Evolutionary conservation across 2,329 filamentous ascomycete genomes (phyloP).

Genomic region (Sclerotinia sclerotiorum): DNA sequence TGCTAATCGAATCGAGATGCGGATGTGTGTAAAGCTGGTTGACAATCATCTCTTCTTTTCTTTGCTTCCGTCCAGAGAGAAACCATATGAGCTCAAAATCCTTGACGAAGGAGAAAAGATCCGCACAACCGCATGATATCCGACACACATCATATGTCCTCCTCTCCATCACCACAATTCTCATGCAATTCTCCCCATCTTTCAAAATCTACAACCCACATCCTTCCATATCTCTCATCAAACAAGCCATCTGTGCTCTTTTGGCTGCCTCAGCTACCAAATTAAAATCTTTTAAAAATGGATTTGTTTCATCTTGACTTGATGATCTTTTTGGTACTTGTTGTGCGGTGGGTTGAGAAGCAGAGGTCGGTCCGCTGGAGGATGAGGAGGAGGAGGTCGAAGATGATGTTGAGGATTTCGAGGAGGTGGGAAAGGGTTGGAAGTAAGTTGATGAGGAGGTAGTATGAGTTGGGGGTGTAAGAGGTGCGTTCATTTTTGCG

Average conservation of each 20-base stretch:
- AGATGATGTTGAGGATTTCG: slow-evolving; percentile 24
- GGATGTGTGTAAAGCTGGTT: background rate
- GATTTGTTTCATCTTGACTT: slow-evolving; percentile 52
- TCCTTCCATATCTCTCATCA: slow-evolving; percentile 80
- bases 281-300: slow-evolving; percentile 77
- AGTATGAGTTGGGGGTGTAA: slow-evolving; percentile 33
- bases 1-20: background rate
- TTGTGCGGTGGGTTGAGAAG: slow-evolving; percentile 27
- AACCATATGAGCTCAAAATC: background rate
- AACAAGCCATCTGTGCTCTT: slow-evolving; percentile 82
- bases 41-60: background rate
- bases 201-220: slow-evolving; percentile 28
- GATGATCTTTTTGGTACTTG: slow-evolving; percentile 22
- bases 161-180: background rate
- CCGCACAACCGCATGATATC: background rate
- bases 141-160: background rate
- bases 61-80: background rate
- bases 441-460: slow-evolving; percentile 33
- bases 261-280: slow-evolving; percentile 91
- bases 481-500: slow-evolving; percentile 22
- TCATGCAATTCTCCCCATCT: background rate
- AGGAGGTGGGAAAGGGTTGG: slow-evolving; percentile 28
- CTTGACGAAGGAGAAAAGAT: background rate
- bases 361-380: slow-evolving; percentile 25
- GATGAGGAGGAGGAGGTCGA: slow-evolving; percentile 21